Evolutionary conservation across 345 rosid genomes (phyloP).

Genomic region (Sisymbrium irio): DNA sequence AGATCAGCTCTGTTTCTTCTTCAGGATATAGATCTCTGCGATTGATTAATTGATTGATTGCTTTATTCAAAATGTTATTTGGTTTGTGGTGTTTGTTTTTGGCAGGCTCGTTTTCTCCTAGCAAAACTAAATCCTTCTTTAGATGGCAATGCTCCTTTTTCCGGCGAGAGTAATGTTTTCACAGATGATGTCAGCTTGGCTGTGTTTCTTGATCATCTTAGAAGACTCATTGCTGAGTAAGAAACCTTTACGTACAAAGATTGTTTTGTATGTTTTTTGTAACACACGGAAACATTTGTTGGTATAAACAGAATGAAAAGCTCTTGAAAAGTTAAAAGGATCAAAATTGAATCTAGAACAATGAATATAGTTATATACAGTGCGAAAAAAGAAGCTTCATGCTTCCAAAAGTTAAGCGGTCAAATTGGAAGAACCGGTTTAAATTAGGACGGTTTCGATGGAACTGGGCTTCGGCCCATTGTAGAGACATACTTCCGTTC

Average conservation of each 20-base stretch:
- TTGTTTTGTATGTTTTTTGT: not conserved
- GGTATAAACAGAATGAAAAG: not conserved
- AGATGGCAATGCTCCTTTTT: slow-evolving; percentile 43
- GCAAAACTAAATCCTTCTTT: slow-evolving; percentile 94
- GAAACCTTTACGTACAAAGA: not conserved
- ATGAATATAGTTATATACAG: not conserved
- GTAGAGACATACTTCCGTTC: too few relatives aligned
- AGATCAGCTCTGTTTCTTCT: not conserved
- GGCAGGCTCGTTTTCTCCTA: slow-evolving; percentile 93
- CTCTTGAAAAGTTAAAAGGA: slow-evolving; percentile 6
- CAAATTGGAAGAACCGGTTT: not conserved
- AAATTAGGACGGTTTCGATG: not conserved
- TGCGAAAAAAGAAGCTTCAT: not conserved
- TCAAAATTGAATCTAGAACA: not conserved
- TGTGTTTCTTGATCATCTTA: slow-evolving; percentile 93
- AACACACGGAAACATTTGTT: not conserved
- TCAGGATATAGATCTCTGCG: not conserved
- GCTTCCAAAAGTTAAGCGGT: not conserved
- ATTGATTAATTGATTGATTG: not conserved
- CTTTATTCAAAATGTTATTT: not conserved
- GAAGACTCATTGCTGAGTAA: slow-evolving; percentile 73
- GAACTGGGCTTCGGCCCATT: not conserved
- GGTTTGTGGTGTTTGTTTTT: not conserved
- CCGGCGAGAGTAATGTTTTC: slow-evolving; percentile 64
- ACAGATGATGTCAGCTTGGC: slow-evolving; percentile 95